These are phyloP conservation scores for Luvunga scandens DNA, from an alignment of 345 rosid genomes.

Conservation along the genomic window DNA sequence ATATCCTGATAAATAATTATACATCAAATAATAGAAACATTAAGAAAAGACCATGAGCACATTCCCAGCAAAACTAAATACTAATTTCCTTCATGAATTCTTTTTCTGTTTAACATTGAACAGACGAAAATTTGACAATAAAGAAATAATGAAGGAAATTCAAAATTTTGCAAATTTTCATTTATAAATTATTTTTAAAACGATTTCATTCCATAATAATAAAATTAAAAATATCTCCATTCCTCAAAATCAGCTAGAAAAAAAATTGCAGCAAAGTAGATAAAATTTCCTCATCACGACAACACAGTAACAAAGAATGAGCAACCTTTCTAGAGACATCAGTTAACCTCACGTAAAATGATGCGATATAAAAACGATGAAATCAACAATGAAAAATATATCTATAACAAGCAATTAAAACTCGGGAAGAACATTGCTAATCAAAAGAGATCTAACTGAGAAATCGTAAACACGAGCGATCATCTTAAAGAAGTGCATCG, in stretches of 20 bases:
- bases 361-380: background rate
- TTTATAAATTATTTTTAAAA: background rate
- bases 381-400: background rate
- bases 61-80: background rate
- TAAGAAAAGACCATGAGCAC: background rate
- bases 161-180: background rate
- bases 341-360: background rate
- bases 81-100: background rate
- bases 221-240: too few species aligned
- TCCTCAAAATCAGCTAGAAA: background rate
- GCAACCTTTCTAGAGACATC: background rate
- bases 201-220: background rate
- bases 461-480: background rate
- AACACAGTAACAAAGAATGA: background rate
- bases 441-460: constrained; percentile 9
- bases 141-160: background rate
- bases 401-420: background rate
- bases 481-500: background rate
- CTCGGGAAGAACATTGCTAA: background rate
- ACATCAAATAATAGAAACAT: background rate
- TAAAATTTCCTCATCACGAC: background rate
- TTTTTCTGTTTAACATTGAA: background rate
- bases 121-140: background rate
- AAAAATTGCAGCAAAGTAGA: background rate
- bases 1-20: background rate